Evolutionary conservation across 176 grass and related monocot genomes (phyloP), one percentile per base, ranked within the genome.

Genomic region (Leersia perrieri): DNA sequence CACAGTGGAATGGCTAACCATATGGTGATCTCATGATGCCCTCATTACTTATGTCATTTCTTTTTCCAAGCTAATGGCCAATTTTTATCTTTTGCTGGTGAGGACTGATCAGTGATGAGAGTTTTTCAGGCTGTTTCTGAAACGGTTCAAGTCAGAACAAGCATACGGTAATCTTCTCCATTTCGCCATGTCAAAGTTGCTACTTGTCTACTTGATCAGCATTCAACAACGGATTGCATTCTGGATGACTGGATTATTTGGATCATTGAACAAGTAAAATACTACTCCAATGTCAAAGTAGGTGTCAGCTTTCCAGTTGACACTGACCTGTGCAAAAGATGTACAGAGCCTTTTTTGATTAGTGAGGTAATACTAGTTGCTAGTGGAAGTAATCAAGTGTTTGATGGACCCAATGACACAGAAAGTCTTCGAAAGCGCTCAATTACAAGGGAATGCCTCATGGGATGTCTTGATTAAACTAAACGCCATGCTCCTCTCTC

Each of bases 311-410:
- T 44, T 68, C 2, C 16, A 81, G 65, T 69, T 36, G 77, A 85
- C 35, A 42, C 20, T 44, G 70, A 81, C 33, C 40, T 70, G 5
- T 9, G 26, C 15, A 60, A n/a, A n/a, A 31, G 38, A 74, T 26
- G 42, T 6, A 29, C 15, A 27, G 4, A 22, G 64, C 41, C 65
- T 51, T 72, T 72, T 20, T 49, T 75, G 30, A 72, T 8, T 73
- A 57, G 26, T 22, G 26, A 76, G 47, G 28, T 20, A 57, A 20
- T 4, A 83, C 14, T 30, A 20, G 7, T 14, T 44, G 57, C 79
- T 79, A 79, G 80, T 73, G 86, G 80, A 67, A 33, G 65, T 42
- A 85, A 82, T 89, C 28, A 53, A 85, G 77, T 85, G 77, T 22
- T 28, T 27, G 58, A 38, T 34, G 58, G 71, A 18, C 41, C 82